Percentiles rank a stretch among this genome's conserved stretches.
Conservation (phyloP, 108 stramenopile species). For the Schizochytrium sp. region DNA sequence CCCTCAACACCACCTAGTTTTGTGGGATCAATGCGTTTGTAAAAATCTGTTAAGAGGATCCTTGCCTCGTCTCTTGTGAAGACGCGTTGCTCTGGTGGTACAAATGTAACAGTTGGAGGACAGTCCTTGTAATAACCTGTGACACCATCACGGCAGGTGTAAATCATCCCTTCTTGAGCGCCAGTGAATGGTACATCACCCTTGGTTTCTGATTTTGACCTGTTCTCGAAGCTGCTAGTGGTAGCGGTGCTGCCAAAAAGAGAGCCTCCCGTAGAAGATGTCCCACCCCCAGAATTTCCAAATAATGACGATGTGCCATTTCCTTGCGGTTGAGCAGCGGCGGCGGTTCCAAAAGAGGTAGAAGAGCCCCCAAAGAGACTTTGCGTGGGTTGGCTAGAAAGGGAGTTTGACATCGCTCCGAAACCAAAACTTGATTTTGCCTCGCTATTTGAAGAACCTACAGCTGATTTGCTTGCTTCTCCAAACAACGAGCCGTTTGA, state of each 20-base stretch:
- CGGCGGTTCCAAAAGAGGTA: no score
- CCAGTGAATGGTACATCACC: neutral
- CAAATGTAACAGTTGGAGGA: neutral
- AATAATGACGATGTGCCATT: neutral
- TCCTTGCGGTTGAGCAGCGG: neutral
- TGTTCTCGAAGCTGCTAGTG: neutral
- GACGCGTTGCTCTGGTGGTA: neutral
- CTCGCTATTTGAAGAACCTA: neutral
- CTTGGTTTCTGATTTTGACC: neutral
- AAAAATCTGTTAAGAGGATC: neutral
- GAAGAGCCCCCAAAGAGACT: no score
- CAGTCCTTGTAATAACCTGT: constrained; percentile 8
- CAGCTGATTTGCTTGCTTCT: neutral
- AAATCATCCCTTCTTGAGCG: neutral
- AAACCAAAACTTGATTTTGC: neutral
- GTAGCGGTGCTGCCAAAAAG: neutral
- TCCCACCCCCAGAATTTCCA: neutral
- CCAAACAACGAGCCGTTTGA: neutral
- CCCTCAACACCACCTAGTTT: neutral
- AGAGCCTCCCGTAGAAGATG: neutral
- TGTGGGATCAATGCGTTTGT: neutral
- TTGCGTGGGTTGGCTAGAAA: no score
- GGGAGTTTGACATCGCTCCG: no score
- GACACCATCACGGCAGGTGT: neutral
- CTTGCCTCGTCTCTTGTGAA: neutral